These are phyloP conservation scores for Suhomyces maxii DNA, from an alignment of 1,139 yeast genomes.

Conservation along the genomic window DNA sequence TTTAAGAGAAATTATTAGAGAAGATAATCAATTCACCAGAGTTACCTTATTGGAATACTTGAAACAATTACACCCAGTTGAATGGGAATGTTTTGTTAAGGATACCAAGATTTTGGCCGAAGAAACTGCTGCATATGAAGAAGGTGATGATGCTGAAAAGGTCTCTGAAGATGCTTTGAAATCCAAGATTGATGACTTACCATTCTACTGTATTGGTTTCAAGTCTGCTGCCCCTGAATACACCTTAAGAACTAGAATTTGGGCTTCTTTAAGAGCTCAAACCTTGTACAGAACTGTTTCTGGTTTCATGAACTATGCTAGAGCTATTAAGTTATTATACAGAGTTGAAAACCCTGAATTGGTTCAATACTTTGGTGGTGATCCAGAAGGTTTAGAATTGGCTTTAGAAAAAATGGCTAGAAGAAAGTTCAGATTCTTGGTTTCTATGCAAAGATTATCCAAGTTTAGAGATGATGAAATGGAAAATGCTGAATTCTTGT, in stretches of 20 bases:
- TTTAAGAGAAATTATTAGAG: constrained; percentile 95
- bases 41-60: constrained; percentile 94
- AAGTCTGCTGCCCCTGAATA: constrained; percentile 99
- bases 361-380: constrained; percentile 97
- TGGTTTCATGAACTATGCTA: constrained; percentile 98
- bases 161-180: constrained; percentile 70
- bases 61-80: constrained; percentile 97
- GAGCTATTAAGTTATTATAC: constrained; percentile 94
- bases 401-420: constrained; percentile 99
- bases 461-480: constrained; percentile 96
- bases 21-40: constrained; percentile 97
- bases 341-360: constrained; percentile 99
- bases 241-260: constrained; percentile 95
- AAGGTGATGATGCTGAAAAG: constrained; percentile 67
- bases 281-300: constrained; percentile 97
- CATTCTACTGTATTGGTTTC: constrained; percentile 98
- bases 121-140: constrained; percentile 87
- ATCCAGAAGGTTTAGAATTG: constrained; percentile 91
- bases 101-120: constrained; percentile 98
- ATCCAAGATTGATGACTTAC: constrained; percentile 93
- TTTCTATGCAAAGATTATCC: constrained; percentile 97
- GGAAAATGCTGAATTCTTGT: constrained; percentile 96
- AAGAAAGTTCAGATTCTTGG: constrained; percentile 95
- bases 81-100: constrained; percentile 99
- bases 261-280: constrained; percentile 99